A percentile compares a stretch with the other conserved stretches of the same genome.
Evolutionary conservation across 768 basidiomycete genomes (phyloP).

Genomic region (Kwoniella pini): DNA sequence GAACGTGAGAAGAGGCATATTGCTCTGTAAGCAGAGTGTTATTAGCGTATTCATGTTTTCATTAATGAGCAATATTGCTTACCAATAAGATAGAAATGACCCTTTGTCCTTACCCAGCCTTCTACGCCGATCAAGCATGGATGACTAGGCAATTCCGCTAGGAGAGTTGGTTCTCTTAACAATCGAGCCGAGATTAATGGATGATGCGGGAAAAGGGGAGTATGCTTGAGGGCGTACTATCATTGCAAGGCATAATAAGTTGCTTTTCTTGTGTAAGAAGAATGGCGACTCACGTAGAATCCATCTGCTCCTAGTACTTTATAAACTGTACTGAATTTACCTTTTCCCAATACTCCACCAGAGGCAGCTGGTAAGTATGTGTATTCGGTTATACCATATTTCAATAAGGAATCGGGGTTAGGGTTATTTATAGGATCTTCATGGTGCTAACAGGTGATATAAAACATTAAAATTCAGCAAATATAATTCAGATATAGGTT

Average conservation of each 20-base stretch:
- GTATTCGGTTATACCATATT: slow-evolving; percentile 54
- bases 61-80: slow-evolving; percentile 9
- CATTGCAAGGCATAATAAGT: background rate
- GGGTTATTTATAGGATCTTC: slow-evolving; percentile 25
- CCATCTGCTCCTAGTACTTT: slow-evolving; percentile 52
- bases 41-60: too few relatives aligned
- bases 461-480: background rate
- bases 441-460: background rate
- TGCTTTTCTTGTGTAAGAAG: background rate
- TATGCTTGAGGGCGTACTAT: slow-evolving; percentile 58
- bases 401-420: slow-evolving; percentile 53
- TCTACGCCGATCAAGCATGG: slow-evolving; percentile 57
- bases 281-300: slow-evolving; percentile 40
- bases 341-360: slow-evolving; percentile 53
- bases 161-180: slow-evolving; percentile 56
- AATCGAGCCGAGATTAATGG: slow-evolving; percentile 57
- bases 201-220: slow-evolving; percentile 57
- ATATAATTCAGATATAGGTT: slow-evolving; percentile 1
- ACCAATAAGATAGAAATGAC: slow-evolving; percentile 58
- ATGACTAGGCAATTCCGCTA: slow-evolving; percentile 57
- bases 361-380: slow-evolving; percentile 39
- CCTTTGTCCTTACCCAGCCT: slow-evolving; percentile 56
- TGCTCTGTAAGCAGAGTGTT: slow-evolving; percentile 27
- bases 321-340: slow-evolving; percentile 57
- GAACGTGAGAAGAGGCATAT: slow-evolving; percentile 52